These are phyloP conservation scores for Vigna unguiculata DNA, from an alignment of 306 rosid species.

Conservation along the genomic window DNA sequence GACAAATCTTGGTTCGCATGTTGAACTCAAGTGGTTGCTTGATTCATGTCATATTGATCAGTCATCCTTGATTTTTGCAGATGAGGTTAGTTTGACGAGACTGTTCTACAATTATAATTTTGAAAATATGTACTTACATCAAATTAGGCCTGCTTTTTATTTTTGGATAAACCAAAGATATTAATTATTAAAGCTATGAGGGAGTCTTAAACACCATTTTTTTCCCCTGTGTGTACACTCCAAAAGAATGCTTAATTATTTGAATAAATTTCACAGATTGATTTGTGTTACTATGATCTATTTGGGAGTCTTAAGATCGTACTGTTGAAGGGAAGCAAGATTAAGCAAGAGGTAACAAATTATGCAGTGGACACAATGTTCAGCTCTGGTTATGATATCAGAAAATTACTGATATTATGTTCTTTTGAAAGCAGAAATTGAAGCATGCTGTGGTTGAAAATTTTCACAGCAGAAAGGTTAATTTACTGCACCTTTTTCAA, in stretches of 20 bases:
- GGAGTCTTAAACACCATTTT: neutral
- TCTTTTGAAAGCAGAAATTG: constrained; percentile 62
- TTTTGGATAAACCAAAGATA: neutral
- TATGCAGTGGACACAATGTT: constrained; percentile 20
- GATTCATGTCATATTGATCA: constrained; percentile 83
- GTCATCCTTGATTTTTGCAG: constrained; percentile 69
- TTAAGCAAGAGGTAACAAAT: constrained; percentile 78
- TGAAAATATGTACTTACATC: neutral
- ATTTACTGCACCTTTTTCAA: constrained; percentile 18
- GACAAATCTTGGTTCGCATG: constrained; percentile 65
- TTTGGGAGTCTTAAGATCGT: constrained; percentile 86
- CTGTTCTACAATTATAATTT: neutral
- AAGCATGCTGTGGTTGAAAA: constrained; percentile 75
- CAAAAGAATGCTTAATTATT: constrained; percentile 6
- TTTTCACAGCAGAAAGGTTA: constrained; percentile 76
- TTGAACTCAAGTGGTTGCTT: constrained; percentile 84
- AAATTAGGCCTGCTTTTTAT: neutral
- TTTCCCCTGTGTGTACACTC: neutral
- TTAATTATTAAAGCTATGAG: neutral
- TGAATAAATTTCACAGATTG: constrained; percentile 64
- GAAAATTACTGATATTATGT: constrained; percentile 21
- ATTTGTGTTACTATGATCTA: constrained; percentile 79
- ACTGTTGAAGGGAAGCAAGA: constrained; percentile 66
- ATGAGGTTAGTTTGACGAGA: constrained; percentile 66
- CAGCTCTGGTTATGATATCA: constrained; percentile 7